A percentile compares a stretch with the other conserved stretches of the same genome.
Conservation (phyloP, 2,329 filamentous ascomycete genomes). For the Cladosporium colombiae region DNA sequence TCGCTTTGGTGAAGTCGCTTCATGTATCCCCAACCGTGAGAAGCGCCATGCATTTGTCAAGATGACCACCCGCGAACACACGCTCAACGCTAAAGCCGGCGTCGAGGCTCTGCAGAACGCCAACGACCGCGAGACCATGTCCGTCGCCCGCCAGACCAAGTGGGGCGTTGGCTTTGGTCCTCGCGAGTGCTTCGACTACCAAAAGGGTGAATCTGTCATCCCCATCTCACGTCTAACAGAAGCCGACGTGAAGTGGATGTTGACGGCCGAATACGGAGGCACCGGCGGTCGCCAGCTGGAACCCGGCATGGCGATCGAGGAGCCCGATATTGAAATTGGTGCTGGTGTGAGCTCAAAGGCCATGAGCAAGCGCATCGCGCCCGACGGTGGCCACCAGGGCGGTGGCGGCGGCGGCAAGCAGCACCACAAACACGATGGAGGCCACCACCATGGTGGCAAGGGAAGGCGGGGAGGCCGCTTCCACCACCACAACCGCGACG, state of each 20-base stretch:
- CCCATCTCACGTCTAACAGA: slow-evolving; percentile 91
- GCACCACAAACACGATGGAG: slow-evolving; percentile 16
- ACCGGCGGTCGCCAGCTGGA: slow-evolving; percentile 82
- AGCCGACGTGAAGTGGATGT: slow-evolving; percentile 95
- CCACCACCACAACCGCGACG: slow-evolving; percentile 19
- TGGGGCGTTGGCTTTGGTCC: slow-evolving; percentile 98
- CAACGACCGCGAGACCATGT: slow-evolving; percentile 69
- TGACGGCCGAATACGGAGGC: slow-evolving; percentile 89
- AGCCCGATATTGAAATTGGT: slow-evolving; percentile 98
- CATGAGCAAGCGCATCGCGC: slow-evolving; percentile 41
- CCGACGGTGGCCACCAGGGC: slow-evolving; percentile 21
- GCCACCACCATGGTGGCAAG: slow-evolving; percentile 20
- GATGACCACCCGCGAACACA: slow-evolving; percentile 88
- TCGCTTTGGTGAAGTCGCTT: slow-evolving; percentile 85
- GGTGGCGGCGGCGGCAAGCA: background rate
- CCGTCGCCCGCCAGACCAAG: slow-evolving; percentile 70
- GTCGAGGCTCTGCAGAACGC: slow-evolving; percentile 92
- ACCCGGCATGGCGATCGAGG: slow-evolving; percentile 84
- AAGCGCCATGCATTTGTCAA: slow-evolving; percentile 99
- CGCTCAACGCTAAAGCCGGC: slow-evolving; percentile 76
- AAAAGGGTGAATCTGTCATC: slow-evolving; percentile 87
- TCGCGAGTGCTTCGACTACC: slow-evolving; percentile 94
- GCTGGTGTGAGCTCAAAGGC: slow-evolving; percentile 92
- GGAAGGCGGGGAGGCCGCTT: slow-evolving; percentile 27
- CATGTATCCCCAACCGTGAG: slow-evolving; percentile 96